Conservation (phyloP, 176 grass and related monocot genomes). For the Triticum aestivum region DNA sequence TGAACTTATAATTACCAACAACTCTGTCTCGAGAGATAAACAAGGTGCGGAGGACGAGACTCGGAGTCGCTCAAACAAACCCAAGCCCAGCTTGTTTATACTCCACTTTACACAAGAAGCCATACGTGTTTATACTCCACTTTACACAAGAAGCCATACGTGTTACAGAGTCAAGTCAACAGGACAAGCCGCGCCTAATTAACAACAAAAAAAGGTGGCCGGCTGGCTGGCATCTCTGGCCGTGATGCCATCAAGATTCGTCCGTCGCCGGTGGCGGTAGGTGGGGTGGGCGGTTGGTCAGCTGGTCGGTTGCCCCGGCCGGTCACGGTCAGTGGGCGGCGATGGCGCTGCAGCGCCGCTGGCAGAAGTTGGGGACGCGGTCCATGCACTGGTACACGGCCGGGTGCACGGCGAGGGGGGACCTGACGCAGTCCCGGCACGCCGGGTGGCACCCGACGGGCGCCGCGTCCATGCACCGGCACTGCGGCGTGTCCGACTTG, state of each 20-base stretch:
- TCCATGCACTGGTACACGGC: slow-evolving; percentile 84
- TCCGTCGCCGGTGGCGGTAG: not conserved
- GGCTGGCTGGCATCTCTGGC: not conserved
- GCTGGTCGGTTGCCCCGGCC: not conserved
- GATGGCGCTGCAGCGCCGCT: slow-evolving; percentile 38
- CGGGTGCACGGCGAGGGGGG: slow-evolving; percentile 51
- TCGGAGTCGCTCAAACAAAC: not conserved
- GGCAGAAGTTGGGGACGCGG: slow-evolving; percentile 54
- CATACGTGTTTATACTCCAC: not conserved
- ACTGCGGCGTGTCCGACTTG: slow-evolving; percentile 40
- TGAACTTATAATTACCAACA: not conserved
- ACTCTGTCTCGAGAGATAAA: not conserved
- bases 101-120: no score
- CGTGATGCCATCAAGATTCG: not conserved
- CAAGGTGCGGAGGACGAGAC: not conserved
- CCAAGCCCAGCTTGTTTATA: not conserved
- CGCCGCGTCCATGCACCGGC: slow-evolving; percentile 64
- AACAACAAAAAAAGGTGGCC: not conserved
- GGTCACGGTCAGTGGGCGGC: slow-evolving; percentile 5
- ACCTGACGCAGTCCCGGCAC: slow-evolving; percentile 75
- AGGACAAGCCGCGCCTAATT: not conserved
- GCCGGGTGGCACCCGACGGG: slow-evolving; percentile 65
- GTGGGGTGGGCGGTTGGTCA: not conserved
- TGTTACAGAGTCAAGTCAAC: not conserved
- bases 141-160: not conserved